A percentile compares a stretch with the other conserved stretches of the same genome.
Conservation (phyloP, 371 early-diverging fungal species). For the Dichotomocladium elegans region DNA sequence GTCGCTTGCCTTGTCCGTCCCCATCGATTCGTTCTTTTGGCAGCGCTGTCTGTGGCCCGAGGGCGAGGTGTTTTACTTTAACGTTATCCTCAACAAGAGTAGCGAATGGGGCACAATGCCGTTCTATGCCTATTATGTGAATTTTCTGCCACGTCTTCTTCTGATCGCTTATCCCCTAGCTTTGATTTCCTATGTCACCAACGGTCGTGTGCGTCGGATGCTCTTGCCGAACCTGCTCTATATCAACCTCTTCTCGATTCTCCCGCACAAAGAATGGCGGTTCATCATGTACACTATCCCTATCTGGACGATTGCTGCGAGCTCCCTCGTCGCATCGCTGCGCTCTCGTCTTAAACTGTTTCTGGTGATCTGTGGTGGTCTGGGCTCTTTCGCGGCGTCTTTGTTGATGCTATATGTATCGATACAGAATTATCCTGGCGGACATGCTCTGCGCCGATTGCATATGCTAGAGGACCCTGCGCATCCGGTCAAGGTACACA, state of each 20-base stretch:
- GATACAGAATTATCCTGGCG: slow-evolving; percentile 87
- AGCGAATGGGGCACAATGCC: slow-evolving; percentile 85
- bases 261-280: slow-evolving; percentile 97
- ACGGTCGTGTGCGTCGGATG: slow-evolving; percentile 49
- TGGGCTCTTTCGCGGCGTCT: slow-evolving; percentile 33
- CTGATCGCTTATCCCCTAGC: slow-evolving; percentile 68
- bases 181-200: slow-evolving; percentile 29
- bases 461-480: slow-evolving; percentile 47
- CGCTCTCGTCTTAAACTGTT: slow-evolving; percentile 12
- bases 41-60: slow-evolving; percentile 81
- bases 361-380: slow-evolving; percentile 15
- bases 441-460: slow-evolving; percentile 64
- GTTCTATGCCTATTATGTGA: slow-evolving; percentile 67
- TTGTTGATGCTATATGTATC: slow-evolving; percentile 61
- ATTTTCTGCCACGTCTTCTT: slow-evolving; percentile 74
- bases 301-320: slow-evolving; percentile 76
- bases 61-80: slow-evolving; percentile 79
- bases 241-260: slow-evolving; percentile 63
- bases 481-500: slow-evolving; percentile 57
- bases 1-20: slow-evolving; percentile 50
- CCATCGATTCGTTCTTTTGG: slow-evolving; percentile 88
- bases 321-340: slow-evolving; percentile 38
- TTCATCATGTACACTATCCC: slow-evolving; percentile 91
- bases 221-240: slow-evolving; percentile 57
- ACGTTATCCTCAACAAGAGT: slow-evolving; percentile 74